Percentiles rank a stretch among this genome's conserved stretches.
phyloP scores from a whole-genome alignment of 495 filamentous ascomycete species.

The Niebla homalea region DNA sequence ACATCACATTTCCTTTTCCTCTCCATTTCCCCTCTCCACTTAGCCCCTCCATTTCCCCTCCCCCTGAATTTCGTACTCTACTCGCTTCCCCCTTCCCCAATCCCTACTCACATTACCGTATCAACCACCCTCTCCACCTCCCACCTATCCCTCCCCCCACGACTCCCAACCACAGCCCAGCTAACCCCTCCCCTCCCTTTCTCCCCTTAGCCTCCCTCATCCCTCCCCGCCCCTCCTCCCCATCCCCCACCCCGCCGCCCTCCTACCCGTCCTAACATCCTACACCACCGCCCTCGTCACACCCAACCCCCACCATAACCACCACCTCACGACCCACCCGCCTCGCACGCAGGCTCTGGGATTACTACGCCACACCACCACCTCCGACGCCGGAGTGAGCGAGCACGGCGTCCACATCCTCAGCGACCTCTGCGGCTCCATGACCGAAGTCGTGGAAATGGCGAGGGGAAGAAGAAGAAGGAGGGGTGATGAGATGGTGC shows the following conservation, averaged over 20 bases:
- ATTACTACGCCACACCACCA: constrained; percentile 36
- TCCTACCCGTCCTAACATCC: constrained; percentile 20
- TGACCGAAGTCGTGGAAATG: constrained; percentile 34
- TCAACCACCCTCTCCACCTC: neutral
- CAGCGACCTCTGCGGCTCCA: constrained; percentile 32
- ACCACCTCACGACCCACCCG: constrained; percentile 1
- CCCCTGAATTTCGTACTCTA: neutral
- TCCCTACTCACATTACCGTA: neutral
- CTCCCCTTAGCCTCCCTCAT: constrained; percentile 2
- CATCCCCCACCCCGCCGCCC: constrained; percentile 15
- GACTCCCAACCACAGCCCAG: constrained; percentile 2
- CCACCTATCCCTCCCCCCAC: neutral
- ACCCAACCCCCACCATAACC: constrained; percentile 9
- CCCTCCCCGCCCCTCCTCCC: constrained; percentile 21
- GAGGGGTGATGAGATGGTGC: neutral
- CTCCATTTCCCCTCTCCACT: neutral
- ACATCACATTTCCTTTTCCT: too few relatives aligned
- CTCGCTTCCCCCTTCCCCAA: constrained; percentile 6
- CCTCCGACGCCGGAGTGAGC: constrained; percentile 17
- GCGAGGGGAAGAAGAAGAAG: constrained; percentile 2
- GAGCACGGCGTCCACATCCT: constrained; percentile 34
- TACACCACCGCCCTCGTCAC: constrained; percentile 16
- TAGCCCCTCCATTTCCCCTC: neutral
- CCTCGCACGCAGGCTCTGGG: neutral
- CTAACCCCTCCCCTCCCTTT: neutral